These are phyloP conservation scores for Rhizopus microsporus DNA, from an alignment of 371 early-diverging fungal genomes.

Conservation along the genomic window DNA sequence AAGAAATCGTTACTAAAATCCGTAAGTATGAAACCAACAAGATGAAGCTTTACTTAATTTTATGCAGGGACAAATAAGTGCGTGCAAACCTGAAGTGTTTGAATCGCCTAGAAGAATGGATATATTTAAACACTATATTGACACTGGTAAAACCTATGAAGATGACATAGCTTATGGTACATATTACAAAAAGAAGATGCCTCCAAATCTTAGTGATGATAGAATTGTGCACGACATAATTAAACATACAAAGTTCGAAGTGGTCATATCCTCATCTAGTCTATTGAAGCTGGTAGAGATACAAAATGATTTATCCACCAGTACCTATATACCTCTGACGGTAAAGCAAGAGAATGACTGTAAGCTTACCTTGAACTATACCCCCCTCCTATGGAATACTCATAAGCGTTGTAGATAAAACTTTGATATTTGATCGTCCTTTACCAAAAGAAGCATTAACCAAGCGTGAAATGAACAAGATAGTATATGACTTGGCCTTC, in stretches of 20 bases:
- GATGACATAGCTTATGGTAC: not conserved
- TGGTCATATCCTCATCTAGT: slow-evolving; percentile 12
- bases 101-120: slow-evolving; percentile 8
- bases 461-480: slow-evolving; percentile 10
- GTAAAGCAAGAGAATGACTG: not conserved
- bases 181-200: slow-evolving; percentile 12
- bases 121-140: slow-evolving; percentile 11
- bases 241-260: not conserved
- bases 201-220: slow-evolving; percentile 6
- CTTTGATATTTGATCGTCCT: slow-evolving; percentile 16
- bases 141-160: not conserved
- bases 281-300: slow-evolving; percentile 9
- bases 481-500: slow-evolving; percentile 13
- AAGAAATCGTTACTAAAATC: slow-evolving; percentile 3
- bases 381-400: too few relatives aligned
- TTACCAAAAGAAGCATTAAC: slow-evolving; percentile 14
- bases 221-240: not conserved
- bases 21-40: not conserved
- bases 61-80: slow-evolving; percentile 9
- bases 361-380: not conserved
- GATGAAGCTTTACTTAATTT: not conserved
- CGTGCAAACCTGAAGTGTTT: slow-evolving; percentile 3
- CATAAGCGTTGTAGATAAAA: not conserved
- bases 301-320: slow-evolving; percentile 1
- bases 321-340: slow-evolving; percentile 9